Base-by-base conservation (phyloP, 352 stramenopile species). In the Phytophthora fragariaefolia region DNA sequence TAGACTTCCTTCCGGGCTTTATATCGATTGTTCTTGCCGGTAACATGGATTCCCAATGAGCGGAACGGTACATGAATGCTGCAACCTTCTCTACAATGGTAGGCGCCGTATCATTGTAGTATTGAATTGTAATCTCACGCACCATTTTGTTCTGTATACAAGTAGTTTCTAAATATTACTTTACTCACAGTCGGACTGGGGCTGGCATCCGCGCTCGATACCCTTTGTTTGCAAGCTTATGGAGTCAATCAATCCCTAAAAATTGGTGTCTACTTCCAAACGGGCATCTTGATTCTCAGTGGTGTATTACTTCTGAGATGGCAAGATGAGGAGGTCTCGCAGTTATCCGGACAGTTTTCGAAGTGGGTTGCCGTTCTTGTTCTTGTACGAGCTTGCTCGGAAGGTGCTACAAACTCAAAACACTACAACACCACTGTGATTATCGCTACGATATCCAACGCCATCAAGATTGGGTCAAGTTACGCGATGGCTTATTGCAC, bases 241-340 rank as follows among this genome's bases (percentile, higher is more conserved):
- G 84, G 85, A 45, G 84, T 83, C 1, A 75, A 77, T 27, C 65
- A 76, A 6, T 56, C 60, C 12, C 65, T 78, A 2, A 85, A 86
- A 64, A 91, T 96, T 59, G 88, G 88, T 22, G 75, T 82, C 48
- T 93, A 91, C 70, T 76, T 91, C 42, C 77, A 94, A 50, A 87
- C 74, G 1, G 82, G 82, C 0, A 27, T 89, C 1, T 23, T 90
- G 23, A 74, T 92, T 5, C 62, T 93, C 34, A 50, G 36, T 45
- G 43, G 26, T 1, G 24, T 50, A 2, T 74, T 82, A 22, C 17
- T 87, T 4, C 79, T 89, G 28, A 49, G 73, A 7, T 24, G 70
- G 15, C 78, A 83, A 53, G 64, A 83, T 30, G 56, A 58, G 1
- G 62, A 79, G 26, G 82, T 96, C 40, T 76, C 4, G 49, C 74